A percentile compares a stretch with the other conserved stretches of the same genome.
These are phyloP conservation scores for Pseudocercospora cruenta DNA, from an alignment of 2,329 filamentous ascomycete genomes.

Conservation along the genomic window DNA sequence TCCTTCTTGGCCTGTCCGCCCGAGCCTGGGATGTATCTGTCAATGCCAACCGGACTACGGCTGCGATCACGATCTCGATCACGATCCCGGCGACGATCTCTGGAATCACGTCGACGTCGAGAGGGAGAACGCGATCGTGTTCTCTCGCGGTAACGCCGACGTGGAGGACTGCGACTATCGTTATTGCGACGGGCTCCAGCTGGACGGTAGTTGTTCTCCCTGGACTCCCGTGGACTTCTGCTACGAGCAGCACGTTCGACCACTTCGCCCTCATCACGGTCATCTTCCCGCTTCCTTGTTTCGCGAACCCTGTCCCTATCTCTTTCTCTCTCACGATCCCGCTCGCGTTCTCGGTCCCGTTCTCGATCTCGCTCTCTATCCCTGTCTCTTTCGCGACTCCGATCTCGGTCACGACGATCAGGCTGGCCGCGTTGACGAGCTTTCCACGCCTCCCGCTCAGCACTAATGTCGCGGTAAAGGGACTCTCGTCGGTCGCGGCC, in stretches of 20 bases:
- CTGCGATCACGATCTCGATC: conserved; percentile 34
- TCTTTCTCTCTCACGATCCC: not conserved
- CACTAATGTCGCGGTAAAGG: conserved; percentile 38
- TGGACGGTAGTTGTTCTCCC: conserved; percentile 22
- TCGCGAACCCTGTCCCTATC: not conserved
- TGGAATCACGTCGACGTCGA: conserved; percentile 20
- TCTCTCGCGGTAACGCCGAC: conserved; percentile 25
- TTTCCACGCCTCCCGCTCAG: conserved; percentile 40
- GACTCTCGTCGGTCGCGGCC: conserved; percentile 30
- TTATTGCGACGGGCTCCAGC: conserved; percentile 24
- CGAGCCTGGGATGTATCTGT: conserved; percentile 44
- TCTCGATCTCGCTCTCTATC: conserved; percentile 44
- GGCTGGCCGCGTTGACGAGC: conserved; percentile 30
- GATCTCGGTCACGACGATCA: conserved; percentile 32
- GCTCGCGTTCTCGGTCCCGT: conserved; percentile 36
- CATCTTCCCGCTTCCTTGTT: conserved; percentile 19
- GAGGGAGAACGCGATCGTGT: conserved; percentile 28
- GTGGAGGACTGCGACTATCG: conserved; percentile 33
- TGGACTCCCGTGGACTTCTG: conserved; percentile 23
- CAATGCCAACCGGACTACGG: conserved; percentile 40
- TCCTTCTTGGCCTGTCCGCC: conserved; percentile 12
- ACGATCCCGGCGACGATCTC: conserved; percentile 21
- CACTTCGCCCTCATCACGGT: conserved; percentile 38
- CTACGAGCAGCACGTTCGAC: conserved; percentile 32
- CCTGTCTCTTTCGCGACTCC: conserved; percentile 27